Conservation (phyloP, 345 rosid genomes). For the Tarenaya hassleriana region DNA sequence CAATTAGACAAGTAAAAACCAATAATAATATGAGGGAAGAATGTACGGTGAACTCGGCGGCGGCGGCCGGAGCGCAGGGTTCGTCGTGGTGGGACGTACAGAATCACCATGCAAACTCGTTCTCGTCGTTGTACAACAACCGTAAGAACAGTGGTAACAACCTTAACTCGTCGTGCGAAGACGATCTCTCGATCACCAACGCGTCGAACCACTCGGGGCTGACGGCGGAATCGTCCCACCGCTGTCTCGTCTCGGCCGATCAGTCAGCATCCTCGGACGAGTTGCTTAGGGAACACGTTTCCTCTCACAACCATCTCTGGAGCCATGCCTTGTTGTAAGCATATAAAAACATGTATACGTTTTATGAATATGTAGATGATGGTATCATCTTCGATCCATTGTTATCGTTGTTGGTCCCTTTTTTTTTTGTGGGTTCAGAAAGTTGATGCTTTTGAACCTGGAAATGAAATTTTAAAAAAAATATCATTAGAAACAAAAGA, state of each 20-base stretch:
- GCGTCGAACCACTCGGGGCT: conserved; percentile 61
- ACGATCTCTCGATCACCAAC: conserved; percentile 47
- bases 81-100: conserved; percentile 53
- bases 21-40: conserved; percentile 39
- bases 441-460: background rate
- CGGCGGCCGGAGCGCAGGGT: conserved; percentile 13
- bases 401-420: conserved; percentile 3
- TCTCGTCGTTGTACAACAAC: conserved; percentile 27
- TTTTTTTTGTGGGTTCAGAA: background rate
- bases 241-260: conserved; percentile 20
- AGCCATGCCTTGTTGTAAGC: conserved; percentile 61
- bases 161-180: conserved; percentile 49
- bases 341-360: conserved; percentile 6
- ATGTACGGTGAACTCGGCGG: conserved; percentile 30
- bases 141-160: conserved; percentile 17
- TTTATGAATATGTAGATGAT: background rate
- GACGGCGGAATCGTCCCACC: conserved; percentile 48
- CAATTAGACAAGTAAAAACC: conserved; percentile 12
- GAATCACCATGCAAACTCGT: conserved; percentile 44
- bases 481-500: conserved; percentile 28
- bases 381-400: background rate
- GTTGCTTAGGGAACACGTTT: conserved; percentile 47
- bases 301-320: conserved; percentile 58
- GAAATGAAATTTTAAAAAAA: conserved; percentile 10
- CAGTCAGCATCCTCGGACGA: conserved; percentile 36